These are phyloP conservation scores for Garcia nutans DNA, from an alignment of 345 rosid species.

Conservation along the genomic window DNA sequence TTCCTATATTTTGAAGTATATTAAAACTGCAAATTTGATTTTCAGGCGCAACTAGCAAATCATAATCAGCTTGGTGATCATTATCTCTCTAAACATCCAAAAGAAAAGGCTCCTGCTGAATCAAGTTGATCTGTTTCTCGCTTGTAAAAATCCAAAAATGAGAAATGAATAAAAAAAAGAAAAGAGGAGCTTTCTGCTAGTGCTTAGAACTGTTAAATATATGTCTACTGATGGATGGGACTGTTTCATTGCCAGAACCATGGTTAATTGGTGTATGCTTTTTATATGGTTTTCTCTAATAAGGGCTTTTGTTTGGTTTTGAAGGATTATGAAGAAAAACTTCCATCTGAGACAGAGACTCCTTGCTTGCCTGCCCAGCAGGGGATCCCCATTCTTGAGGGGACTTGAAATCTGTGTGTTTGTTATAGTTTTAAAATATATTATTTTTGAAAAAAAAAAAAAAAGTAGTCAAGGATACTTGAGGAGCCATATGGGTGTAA, in stretches of 20 bases:
- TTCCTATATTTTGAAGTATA: background rate
- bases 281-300: background rate
- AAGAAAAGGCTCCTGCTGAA: constrained; percentile 57
- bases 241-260: constrained; percentile 1
- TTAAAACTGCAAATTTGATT: constrained; percentile 1
- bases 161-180: background rate
- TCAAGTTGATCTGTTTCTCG: constrained; percentile 35
- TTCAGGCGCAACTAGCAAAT: constrained; percentile 64
- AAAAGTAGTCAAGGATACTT: no score
- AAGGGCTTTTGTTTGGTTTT: background rate
- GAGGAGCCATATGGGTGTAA: no score
- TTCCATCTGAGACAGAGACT: no score
- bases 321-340: background rate
- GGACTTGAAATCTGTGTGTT: no score
- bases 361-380: no score
- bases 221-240: constrained; percentile 1
- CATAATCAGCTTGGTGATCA: constrained; percentile 68
- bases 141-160: constrained; percentile 9
- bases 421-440: no score
- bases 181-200: background rate
- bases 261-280: background rate
- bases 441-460: no score
- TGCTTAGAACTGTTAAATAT: background rate
- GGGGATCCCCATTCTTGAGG: no score
- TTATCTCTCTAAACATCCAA: constrained; percentile 64